Evolutionary conservation across 2,329 filamentous ascomycete genomes (phyloP), one percentile per base, ranked within the genome.

Genomic region (Ceratocystis huliohia): DNA sequence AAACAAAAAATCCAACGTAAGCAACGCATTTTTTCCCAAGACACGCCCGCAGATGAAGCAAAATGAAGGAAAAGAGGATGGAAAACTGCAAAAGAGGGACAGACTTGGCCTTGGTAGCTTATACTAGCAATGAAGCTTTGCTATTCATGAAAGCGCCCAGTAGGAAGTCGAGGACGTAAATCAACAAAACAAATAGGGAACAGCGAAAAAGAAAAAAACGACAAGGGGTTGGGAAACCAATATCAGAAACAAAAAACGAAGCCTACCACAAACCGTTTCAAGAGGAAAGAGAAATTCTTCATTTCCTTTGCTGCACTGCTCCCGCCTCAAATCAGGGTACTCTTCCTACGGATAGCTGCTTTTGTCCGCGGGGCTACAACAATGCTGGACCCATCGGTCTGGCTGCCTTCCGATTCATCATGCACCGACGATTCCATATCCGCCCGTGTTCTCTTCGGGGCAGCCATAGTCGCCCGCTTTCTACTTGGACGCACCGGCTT

Each of bases 381-480:
- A 10, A 59, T 59, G 25, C 17, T 22, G 20, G 63, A 65, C 30
- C 56, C 46, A 61, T 67, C 45, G 1, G 63, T 65, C 41, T 63
- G 59, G 61, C 56, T 67, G 63, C 57, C 62, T 63, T 67, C 73
- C 7, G 73, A 70, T 3, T 71, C 70, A 46, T 66, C 65, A 30
- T 62, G 37, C 30, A 66, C 22, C 13, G 68, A 61, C 64, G 68
- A 66, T 56, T 69, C 67, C 63, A 65, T 68, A 56, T 68, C 69
- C 5, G 61, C 63, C 28, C 69, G 64, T 28, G 65, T 45, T 30
- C 66, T 45, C 15, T 66, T 66, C 25, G 67, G 63, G 3, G 53
- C 68, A 25, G 66, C 62, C 64, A 68, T 64, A 10, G 66, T 68
- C 10, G 64, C 64, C 30, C 66, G 50, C 30, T 68, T 68, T 4